Percentiles rank a stretch among this genome's conserved stretches.
These are phyloP conservation scores for Golovinomyces cichoracearum DNA, from an alignment of 2,329 filamentous ascomycete species.

Conservation along the genomic window DNA sequence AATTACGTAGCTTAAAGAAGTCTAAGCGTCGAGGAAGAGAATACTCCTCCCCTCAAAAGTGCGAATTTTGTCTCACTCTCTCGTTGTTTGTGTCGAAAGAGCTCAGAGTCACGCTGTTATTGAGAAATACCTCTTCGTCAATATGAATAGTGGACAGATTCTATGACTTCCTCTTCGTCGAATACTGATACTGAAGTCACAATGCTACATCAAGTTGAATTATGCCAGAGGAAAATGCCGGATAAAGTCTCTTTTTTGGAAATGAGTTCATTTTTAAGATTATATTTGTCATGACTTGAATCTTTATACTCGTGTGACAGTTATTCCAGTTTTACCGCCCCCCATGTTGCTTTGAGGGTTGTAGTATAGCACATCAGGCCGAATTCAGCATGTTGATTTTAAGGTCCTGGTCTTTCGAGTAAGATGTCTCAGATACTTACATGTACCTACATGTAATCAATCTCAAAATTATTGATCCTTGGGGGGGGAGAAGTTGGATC, in stretches of 20 bases:
- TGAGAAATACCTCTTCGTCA: too few relatives aligned
- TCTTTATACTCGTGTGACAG: not conserved
- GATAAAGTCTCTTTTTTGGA: not conserved
- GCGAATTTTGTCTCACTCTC: too few relatives aligned
- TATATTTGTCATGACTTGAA: not conserved
- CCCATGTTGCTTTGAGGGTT: not conserved
- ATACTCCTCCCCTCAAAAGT: too few relatives aligned
- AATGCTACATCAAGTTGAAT: not conserved
- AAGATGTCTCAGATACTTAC: not conserved
- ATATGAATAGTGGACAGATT: too few relatives aligned
- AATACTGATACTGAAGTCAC: not conserved
- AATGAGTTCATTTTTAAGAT: not conserved
- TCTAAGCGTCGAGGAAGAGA: too few relatives aligned
- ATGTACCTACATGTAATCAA: not conserved
- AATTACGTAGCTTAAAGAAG: too few relatives aligned
- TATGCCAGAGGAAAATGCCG: too few relatives aligned
- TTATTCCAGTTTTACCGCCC: not conserved
- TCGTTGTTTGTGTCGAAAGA: too few relatives aligned
- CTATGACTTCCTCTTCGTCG: too few relatives aligned
- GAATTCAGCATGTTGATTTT: not conserved
- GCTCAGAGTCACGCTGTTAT: too few relatives aligned
- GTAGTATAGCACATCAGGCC: not conserved
- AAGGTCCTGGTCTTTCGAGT: not conserved
- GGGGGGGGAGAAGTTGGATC: too few relatives aligned
- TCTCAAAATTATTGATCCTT: not conserved